Conservation (phyloP, 768 basidiomycete species). For the Cyathus striatus region DNA sequence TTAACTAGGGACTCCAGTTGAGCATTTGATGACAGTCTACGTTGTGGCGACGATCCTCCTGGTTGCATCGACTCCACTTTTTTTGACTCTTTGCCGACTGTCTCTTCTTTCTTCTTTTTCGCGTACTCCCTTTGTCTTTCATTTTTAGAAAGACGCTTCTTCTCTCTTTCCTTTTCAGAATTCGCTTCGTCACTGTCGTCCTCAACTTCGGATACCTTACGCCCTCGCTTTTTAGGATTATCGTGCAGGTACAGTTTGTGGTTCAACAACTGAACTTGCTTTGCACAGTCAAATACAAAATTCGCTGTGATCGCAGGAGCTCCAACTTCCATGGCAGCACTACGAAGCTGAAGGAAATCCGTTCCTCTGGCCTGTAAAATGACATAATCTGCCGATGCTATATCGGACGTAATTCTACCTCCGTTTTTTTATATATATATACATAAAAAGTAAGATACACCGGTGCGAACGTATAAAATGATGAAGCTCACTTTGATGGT, state of each 20-base stretch:
- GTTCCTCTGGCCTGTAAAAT: conserved; percentile 50
- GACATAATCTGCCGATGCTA: conserved; percentile 55
- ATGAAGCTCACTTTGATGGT: conserved; percentile 52
- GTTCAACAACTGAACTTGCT: conserved; percentile 37
- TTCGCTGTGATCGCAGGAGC: conserved; percentile 45
- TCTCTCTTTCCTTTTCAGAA: conserved; percentile 6
- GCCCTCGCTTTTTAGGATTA: conserved; percentile 13
- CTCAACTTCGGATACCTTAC: not conserved
- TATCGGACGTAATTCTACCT: conserved; percentile 50
- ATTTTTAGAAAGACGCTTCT: conserved; percentile 1
- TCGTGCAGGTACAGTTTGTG: conserved; percentile 39
- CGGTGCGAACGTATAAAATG: not conserved
- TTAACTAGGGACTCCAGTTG: too few relatives aligned
- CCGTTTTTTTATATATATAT: conserved; percentile 52
- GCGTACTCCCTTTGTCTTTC: conserved; percentile 6
- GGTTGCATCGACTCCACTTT: not conserved
- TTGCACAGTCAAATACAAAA: conserved; percentile 51
- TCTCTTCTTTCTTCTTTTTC: not conserved
- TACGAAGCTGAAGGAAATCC: conserved; percentile 41
- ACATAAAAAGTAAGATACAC: too few relatives aligned
- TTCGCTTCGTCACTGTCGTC: not conserved
- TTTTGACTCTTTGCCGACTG: not conserved
- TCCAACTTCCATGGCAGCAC: conserved; percentile 24
- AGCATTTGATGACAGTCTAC: too few relatives aligned
- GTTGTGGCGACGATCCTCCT: too few relatives aligned